Conservation (phyloP, 768 basidiomycete genomes). For the Tulasnella sp. region DNA sequence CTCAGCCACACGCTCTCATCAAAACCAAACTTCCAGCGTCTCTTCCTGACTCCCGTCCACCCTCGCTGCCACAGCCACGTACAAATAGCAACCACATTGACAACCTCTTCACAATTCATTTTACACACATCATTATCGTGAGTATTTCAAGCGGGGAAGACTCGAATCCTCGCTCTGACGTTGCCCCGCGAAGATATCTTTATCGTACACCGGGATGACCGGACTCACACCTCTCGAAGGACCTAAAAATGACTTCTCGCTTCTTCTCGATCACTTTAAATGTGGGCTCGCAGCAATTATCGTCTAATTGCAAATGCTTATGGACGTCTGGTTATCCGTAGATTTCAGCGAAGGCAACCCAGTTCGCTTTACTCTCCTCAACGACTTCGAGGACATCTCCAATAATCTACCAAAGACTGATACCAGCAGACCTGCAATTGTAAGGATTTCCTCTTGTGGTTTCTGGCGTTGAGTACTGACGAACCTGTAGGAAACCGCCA, state of each 20-base stretch:
- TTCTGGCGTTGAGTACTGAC: neutral
- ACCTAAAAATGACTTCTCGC: neutral
- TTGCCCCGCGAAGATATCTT: neutral
- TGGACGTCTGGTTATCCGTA: neutral
- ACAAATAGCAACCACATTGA: neutral
- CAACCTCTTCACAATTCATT: neutral
- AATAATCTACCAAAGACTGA: neutral
- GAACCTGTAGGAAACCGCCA: neutral
- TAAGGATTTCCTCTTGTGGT: neutral
- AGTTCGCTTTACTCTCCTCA: neutral
- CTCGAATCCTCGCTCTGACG: neutral
- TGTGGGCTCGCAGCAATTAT: neutral
- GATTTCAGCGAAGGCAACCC: neutral
- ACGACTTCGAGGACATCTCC: neutral
- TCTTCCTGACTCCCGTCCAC: neutral
- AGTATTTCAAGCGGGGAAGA: neutral
- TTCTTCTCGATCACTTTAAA: neutral
- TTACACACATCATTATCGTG: neutral
- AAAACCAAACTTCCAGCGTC: neutral
- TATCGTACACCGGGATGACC: neutral
- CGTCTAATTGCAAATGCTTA: neutral
- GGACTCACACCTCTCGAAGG: neutral
- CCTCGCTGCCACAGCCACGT: no score
- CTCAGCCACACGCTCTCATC: neutral
- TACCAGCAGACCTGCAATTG: neutral